Evolutionary conservation across 1,284 basidiomycete genomes (phyloP).

Genomic region (Ceratobasidium sp.): DNA sequence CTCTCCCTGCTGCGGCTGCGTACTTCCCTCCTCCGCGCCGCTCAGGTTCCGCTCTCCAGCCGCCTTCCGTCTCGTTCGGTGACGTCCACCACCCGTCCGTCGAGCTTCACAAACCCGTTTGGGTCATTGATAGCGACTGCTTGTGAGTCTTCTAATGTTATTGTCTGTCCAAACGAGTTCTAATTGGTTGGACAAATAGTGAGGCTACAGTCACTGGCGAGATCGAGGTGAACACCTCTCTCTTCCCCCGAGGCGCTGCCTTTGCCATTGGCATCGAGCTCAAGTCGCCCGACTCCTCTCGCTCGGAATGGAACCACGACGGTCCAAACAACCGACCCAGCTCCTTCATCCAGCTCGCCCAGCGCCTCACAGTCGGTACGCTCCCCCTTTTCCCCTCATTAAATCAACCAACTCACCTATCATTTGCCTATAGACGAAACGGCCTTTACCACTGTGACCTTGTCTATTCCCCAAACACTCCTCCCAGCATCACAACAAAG

Average conservation of each 20-base stretch:
- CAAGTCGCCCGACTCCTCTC: slow-evolving; percentile 24
- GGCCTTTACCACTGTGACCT: slow-evolving; percentile 16
- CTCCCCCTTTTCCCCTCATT: too few species aligned
- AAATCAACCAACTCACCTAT: too few species aligned
- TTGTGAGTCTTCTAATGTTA: slow-evolving; percentile 30
- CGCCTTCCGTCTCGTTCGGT: slow-evolving; percentile 42
- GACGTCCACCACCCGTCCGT: slow-evolving; percentile 43
- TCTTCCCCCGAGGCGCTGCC: slow-evolving; percentile 43
- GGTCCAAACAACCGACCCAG: slow-evolving; percentile 42
- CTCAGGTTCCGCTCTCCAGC: slow-evolving; percentile 18
- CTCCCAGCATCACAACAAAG: slow-evolving; percentile 32
- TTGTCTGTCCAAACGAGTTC: not conserved
- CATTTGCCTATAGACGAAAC: slow-evolving; percentile 15
- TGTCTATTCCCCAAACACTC: slow-evolving; percentile 13
- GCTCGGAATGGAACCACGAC: slow-evolving; percentile 46
- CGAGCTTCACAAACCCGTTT: slow-evolving; percentile 44
- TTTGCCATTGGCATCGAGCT: slow-evolving; percentile 42
- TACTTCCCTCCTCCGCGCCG: slow-evolving; percentile 21
- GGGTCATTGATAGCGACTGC: slow-evolving; percentile 41
- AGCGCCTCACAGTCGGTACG: slow-evolving; percentile 42
- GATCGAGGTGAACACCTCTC: slow-evolving; percentile 44
- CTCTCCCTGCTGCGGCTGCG: slow-evolving; percentile 17
- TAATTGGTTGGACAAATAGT: slow-evolving; percentile 10
- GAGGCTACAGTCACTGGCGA: slow-evolving; percentile 45
- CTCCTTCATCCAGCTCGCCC: slow-evolving; percentile 44